Base-by-base conservation (phyloP, 116 monocot species). In the Posidonia oceanica region DNA sequence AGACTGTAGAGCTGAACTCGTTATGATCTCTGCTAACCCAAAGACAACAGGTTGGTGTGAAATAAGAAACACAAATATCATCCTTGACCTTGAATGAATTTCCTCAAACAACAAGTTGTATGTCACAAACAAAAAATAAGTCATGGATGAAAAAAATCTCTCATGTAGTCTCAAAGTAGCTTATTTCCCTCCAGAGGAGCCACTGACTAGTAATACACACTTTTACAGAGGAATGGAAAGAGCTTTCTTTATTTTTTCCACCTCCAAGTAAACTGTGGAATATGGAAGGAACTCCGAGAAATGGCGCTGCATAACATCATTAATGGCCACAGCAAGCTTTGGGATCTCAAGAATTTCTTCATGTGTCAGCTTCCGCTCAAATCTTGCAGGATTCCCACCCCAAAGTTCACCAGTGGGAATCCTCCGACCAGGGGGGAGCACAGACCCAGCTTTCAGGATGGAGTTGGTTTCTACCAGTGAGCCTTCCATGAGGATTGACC, bases 361-460 rank as follows among this genome's bases (percentile, higher is more conserved):
- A 53, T 85, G 42, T 21, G 89, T 83, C n/a, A 86, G 75, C 63
- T 81, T 81, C 48, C 85, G 69, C 54, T 80, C 79, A 54, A 89
- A 89, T 54, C 81, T 75, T n/a, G 86, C 89, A 38, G 89, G 89
- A 78, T 83, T 89, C n/a, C 89, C 89, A 18, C 86, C 89, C 89
- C 89, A 89, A 21, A 89, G 86, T 52, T 89, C 86, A 38, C 89
- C 86, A 0, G 86, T 76, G 14, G 89, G 89, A 63, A 85, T 83
- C 66, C 89, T 75, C 17, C 89, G 66, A 5, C 86, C 83, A 7
- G 89, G 89, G 5, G 86, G 89, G n/a, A 89, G 69, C 12, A 89
- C 86, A 59, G 89, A 83, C 18, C 89, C 89, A 16, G 89, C 83
- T 74, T 83, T 81, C 41, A 89, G 79, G 63, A 89, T 86, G 16